These are phyloP conservation scores for Eucalyptus melliodora DNA, from an alignment of 345 rosid species.

Conservation along the genomic window DNA sequence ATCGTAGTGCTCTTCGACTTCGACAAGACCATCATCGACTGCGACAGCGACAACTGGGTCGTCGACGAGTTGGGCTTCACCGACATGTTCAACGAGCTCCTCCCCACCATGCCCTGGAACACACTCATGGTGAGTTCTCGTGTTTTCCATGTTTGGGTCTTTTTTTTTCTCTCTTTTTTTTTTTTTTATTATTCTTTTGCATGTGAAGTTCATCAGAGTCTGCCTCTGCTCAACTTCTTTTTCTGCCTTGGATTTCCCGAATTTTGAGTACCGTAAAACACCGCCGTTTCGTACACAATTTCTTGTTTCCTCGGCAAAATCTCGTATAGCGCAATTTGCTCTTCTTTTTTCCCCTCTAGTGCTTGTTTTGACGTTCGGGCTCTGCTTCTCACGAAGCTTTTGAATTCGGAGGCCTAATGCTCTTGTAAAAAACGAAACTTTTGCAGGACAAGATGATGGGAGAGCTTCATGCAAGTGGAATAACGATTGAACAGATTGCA, in stretches of 20 bases:
- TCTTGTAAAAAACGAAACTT: not conserved
- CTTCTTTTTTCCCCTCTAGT: not conserved
- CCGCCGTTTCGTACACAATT: not conserved
- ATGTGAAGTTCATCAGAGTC: not conserved
- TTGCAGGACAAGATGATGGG: conserved; percentile 75
- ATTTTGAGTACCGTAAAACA: not conserved
- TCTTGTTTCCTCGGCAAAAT: not conserved
- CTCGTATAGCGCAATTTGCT: not conserved
- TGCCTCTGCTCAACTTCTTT: not conserved
- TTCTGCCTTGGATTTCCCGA: not conserved
- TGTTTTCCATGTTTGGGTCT: not conserved
- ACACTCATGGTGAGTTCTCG: conserved; percentile 47
- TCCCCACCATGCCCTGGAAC: conserved; percentile 91
- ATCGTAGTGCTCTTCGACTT: conserved; percentile 65
- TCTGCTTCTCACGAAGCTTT: not conserved
- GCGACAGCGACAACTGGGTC: conserved; percentile 87
- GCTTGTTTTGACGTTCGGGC: not conserved
- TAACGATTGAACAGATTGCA: conserved; percentile 42
- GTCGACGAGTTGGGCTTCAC: conserved; percentile 67
- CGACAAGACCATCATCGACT: conserved; percentile 77
- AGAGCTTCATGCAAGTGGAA: conserved; percentile 54
- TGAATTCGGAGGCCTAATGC: not conserved
- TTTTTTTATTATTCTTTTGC: not conserved
- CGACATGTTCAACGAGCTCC: conserved; percentile 68
- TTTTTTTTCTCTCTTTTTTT: not conserved